Conservation (phyloP, 2,329 filamentous ascomycete genomes). For the Monilinia fructicola region DNA sequence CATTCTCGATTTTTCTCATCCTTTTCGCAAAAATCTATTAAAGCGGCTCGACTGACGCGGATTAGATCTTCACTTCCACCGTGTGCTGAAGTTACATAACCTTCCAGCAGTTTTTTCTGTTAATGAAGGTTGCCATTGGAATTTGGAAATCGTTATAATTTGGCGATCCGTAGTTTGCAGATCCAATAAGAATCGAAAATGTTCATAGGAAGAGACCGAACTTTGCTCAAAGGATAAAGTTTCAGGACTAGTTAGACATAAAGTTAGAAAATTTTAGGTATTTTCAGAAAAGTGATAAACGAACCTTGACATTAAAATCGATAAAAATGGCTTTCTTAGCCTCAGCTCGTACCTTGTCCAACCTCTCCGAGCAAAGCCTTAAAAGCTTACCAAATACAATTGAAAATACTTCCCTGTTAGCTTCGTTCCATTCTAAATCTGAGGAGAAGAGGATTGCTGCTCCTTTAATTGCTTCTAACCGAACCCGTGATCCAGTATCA, state of each 20-base stretch:
- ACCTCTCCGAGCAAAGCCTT: conserved; percentile 79
- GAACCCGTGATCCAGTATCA: conserved; percentile 84
- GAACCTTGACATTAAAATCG: conserved; percentile 36
- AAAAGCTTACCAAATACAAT: conserved; percentile 43
- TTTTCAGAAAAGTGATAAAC: not conserved
- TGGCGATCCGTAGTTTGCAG: conserved; percentile 22
- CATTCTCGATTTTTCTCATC: conserved; percentile 39
- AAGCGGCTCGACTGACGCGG: conserved; percentile 64
- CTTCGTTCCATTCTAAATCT: conserved; percentile 25
- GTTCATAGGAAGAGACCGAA: conserved; percentile 26
- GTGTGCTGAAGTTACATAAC: conserved; percentile 71
- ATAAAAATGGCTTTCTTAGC: conserved; percentile 56
- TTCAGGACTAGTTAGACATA: not conserved
- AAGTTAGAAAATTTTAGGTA: not conserved
- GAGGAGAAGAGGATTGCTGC: conserved; percentile 48
- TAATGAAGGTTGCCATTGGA: conserved; percentile 32
- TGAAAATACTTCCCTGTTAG: conserved; percentile 21
- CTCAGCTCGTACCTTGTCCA: conserved; percentile 77
- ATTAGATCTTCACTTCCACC: conserved; percentile 76
- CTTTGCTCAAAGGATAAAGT: not conserved
- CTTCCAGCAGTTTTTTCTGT: conserved; percentile 57
- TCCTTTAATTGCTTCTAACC: conserved; percentile 73
- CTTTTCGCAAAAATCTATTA: conserved; percentile 53
- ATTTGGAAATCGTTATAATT: conserved; percentile 27
- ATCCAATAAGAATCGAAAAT: conserved; percentile 32